Evolutionary conservation across 768 basidiomycete species (phyloP).

Genomic region (Phanerodontia chrysosporium): DNA sequence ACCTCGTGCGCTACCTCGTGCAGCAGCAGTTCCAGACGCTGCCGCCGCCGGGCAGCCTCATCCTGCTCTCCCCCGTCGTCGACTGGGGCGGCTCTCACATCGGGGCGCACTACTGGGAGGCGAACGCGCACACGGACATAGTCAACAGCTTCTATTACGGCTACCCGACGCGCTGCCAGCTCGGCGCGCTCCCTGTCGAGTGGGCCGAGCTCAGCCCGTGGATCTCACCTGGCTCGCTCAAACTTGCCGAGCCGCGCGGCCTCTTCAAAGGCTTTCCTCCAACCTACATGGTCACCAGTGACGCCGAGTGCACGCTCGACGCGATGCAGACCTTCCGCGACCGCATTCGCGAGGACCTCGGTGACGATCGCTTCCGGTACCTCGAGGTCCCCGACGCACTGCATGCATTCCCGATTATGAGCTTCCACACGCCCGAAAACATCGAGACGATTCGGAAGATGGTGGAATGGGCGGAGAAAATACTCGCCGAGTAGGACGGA

Average conservation of each 20-base stretch:
- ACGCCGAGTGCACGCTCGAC: conserved; percentile 24
- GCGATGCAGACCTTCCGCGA: conserved; percentile 18
- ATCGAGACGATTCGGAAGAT: not conserved
- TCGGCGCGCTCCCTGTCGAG: conserved; percentile 3
- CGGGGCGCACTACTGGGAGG: conserved; percentile 1
- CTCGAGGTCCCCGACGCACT: conserved; percentile 14
- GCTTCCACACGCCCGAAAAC: conserved; percentile 17
- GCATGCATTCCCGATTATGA: conserved; percentile 9
- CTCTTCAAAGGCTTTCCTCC: conserved; percentile 23
- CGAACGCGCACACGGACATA: conserved; percentile 3
- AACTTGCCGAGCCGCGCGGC: conserved; percentile 2
- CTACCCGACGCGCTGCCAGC: conserved; percentile 3
- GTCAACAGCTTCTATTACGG: not conserved
- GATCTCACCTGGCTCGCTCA: conserved; percentile 17
- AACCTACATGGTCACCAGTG: conserved; percentile 24
- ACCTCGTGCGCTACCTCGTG: conserved; percentile 34
- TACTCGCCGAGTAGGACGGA: not conserved
- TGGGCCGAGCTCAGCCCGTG: conserved; percentile 9
- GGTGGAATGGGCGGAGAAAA: not conserved
- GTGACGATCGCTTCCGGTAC: conserved; percentile 16
- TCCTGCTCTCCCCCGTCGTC: conserved; percentile 30
- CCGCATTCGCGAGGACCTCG: conserved; percentile 20
- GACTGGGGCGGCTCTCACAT: conserved; percentile 16
- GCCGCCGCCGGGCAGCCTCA: conserved; percentile 23
- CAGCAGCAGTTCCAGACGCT: conserved; percentile 18